Percentiles rank a stretch among this genome's conserved stretches.
Conservation (phyloP, 2,329 filamentous ascomycete species). For the Raffaelea arxii region DNA sequence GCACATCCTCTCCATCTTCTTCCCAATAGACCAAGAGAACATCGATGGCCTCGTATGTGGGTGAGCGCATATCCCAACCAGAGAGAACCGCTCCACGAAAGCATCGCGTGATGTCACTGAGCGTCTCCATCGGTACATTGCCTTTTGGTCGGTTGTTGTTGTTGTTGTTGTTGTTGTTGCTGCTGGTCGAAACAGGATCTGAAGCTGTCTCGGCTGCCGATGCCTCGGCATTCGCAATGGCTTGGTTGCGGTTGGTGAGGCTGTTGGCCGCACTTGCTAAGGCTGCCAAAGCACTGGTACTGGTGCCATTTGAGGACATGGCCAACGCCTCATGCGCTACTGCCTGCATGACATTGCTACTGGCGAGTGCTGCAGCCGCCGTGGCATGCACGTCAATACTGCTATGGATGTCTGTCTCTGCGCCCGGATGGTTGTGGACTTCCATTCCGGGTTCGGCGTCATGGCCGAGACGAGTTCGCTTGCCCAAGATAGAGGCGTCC, state of each 20-base stretch:
- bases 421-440: not conserved
- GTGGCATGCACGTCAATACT: not conserved
- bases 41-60: slow-evolving; percentile 9
- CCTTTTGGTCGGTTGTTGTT: too few relatives aligned
- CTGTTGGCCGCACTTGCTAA: not conserved
- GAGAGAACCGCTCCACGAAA: slow-evolving; percentile 9
- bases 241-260: not conserved
- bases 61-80: slow-evolving; percentile 9
- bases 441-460: not conserved
- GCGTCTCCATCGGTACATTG: slow-evolving; percentile 4
- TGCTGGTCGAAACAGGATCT: too few relatives aligned
- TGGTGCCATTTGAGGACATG: too few relatives aligned
- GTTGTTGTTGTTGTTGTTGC: not conserved
- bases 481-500: slow-evolving; percentile 4
- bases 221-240: too few relatives aligned
- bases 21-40: slow-evolving; percentile 13
- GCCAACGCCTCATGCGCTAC: slow-evolving; percentile 10
- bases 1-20: slow-evolving; percentile 6
- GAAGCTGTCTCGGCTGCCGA: too few relatives aligned
- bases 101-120: slow-evolving; percentile 11
- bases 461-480: slow-evolving; percentile 8
- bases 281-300: slow-evolving; percentile 1
- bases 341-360: slow-evolving; percentile 8
- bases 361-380: not conserved
- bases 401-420: not conserved